These are phyloP conservation scores for Gloeostereum incarnatum DNA, from an alignment of 768 basidiomycete species.

Conservation along the genomic window DNA sequence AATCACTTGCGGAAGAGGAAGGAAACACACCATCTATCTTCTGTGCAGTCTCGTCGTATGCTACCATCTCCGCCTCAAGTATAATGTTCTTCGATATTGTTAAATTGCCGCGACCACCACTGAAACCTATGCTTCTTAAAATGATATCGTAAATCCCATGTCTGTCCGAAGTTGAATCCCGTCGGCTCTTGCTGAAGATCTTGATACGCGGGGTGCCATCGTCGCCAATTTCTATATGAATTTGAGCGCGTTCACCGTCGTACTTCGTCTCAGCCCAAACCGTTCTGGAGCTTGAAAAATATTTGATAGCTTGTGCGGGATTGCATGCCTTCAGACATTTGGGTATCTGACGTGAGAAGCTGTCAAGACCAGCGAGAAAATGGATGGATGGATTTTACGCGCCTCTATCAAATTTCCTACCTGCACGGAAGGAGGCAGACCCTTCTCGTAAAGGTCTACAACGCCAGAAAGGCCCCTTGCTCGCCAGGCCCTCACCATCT, in stretches of 20 bases:
- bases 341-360: conserved; percentile 49
- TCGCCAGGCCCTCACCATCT: conserved; percentile 44
- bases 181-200: conserved; percentile 83
- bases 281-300: conserved; percentile 27
- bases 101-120: conserved; percentile 5
- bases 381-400: conserved; percentile 5
- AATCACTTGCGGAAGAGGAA: neutral
- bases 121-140: conserved; percentile 45
- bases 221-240: conserved; percentile 55
- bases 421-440: conserved; percentile 23
- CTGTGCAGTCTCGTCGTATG: conserved; percentile 60
- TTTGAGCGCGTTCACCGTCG: conserved; percentile 92
- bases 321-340: conserved; percentile 73
- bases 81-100: conserved; percentile 33
- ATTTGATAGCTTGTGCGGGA: conserved; percentile 42
- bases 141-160: conserved; percentile 55
- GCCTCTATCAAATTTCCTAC: conserved; percentile 62
- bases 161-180: conserved; percentile 77
- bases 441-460: conserved; percentile 34
- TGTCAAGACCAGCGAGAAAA: no score
- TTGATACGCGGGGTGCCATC: conserved; percentile 38
- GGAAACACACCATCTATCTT: conserved; percentile 58
- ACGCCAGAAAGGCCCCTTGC: conserved; percentile 50
- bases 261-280: conserved; percentile 92
- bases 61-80: conserved; percentile 88